Conservation (phyloP, 345 rosid genomes). For the Eutrema yunnanense region DNA sequence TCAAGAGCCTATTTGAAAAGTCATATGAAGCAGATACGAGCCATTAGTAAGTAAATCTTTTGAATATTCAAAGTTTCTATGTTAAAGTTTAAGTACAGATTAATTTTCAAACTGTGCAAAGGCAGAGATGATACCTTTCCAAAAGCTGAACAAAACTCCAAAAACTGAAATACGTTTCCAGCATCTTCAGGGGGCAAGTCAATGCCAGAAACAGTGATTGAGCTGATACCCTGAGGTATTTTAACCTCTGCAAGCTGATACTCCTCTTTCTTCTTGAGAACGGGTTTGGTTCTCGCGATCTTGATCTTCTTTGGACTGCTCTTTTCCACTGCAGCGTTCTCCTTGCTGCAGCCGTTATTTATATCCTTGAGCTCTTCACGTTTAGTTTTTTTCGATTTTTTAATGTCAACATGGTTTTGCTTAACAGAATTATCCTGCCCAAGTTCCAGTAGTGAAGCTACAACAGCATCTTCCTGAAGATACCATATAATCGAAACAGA, state of each 20-base stretch:
- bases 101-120: no score
- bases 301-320: not conserved
- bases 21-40: constrained; percentile 7
- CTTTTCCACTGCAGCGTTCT: not conserved
- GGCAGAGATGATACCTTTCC: constrained; percentile 42
- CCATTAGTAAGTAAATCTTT: not conserved
- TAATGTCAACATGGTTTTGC: no score
- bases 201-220: constrained; percentile 48
- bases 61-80: not conserved
- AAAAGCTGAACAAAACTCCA: constrained; percentile 80
- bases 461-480: no score
- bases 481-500: no score
- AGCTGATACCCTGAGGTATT: constrained; percentile 47
- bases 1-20: constrained; percentile 44
- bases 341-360: not conserved
- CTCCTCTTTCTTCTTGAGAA: constrained; percentile 23
- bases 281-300: not conserved
- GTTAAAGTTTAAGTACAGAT: not conserved
- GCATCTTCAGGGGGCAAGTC: constrained; percentile 52
- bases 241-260: constrained; percentile 26
- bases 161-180: constrained; percentile 70
- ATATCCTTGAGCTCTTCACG: not conserved
- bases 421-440: not conserved
- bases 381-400: no score
- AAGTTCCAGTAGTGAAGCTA: no score